These are phyloP conservation scores for Cryptococcus depauperatus DNA, from an alignment of 1,284 basidiomycete genomes.

Conservation along the genomic window DNA sequence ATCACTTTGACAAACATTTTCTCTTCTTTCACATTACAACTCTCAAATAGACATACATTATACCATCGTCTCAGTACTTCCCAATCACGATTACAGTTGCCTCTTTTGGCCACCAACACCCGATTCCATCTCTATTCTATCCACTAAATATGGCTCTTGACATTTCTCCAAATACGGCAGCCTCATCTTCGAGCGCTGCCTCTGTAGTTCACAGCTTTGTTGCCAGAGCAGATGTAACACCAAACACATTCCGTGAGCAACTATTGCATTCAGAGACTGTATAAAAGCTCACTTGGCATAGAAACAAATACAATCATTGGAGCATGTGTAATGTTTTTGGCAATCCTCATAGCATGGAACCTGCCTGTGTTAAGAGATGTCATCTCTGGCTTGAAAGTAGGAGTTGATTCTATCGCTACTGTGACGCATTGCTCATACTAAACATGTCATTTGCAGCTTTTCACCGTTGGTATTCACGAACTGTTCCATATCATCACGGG, in stretches of 20 bases:
- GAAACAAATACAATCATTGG: slow-evolving; percentile 43
- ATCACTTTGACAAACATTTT: too few species aligned
- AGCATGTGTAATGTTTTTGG: slow-evolving; percentile 39
- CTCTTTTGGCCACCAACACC: not conserved
- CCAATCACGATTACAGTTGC: not conserved
- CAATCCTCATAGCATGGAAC: slow-evolving; percentile 40
- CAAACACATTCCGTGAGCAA: slow-evolving; percentile 36
- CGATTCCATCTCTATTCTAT: not conserved
- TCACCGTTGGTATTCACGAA: slow-evolving; percentile 42
- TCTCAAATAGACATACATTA: slow-evolving; percentile 6
- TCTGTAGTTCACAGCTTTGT: slow-evolving; percentile 10
- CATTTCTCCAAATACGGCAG: not conserved
- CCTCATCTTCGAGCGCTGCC: not conserved
- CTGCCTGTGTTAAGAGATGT: slow-evolving; percentile 37
- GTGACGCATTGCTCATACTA: not conserved
- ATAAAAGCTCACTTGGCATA: slow-evolving; percentile 16
- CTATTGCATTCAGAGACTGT: not conserved
- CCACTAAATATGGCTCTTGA: slow-evolving; percentile 2
- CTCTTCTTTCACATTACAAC: slow-evolving; percentile 5
- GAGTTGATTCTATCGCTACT: slow-evolving; percentile 3
- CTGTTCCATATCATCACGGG: slow-evolving; percentile 39
- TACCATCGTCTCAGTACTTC: not conserved
- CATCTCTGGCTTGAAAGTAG: slow-evolving; percentile 38
- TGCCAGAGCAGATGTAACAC: slow-evolving; percentile 18
- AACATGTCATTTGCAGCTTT: slow-evolving; percentile 23